phyloP scores from a whole-genome alignment of 805 yeast species.

The Zygosaccharomyces lentus region DNA sequence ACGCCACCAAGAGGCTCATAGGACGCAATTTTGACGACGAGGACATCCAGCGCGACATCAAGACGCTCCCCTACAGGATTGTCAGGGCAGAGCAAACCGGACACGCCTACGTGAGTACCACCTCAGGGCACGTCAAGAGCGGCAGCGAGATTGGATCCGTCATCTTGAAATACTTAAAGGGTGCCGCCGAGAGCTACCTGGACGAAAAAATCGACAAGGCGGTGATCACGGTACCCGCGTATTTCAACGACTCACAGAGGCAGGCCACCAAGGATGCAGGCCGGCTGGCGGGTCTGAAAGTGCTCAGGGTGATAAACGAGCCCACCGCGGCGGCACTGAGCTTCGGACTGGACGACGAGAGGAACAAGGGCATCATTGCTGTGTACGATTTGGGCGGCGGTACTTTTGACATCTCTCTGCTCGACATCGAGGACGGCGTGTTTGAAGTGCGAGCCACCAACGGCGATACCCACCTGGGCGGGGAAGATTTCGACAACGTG shows the following conservation, averaged over 20 bases:
- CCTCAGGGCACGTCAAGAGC: constrained; percentile 43
- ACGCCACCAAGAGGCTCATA: constrained; percentile 76
- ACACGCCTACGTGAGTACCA: constrained; percentile 58
- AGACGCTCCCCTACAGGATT: constrained; percentile 59
- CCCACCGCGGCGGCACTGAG: constrained; percentile 87
- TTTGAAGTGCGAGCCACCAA: constrained; percentile 80
- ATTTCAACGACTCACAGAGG: constrained; percentile 76
- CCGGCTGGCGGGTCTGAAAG: constrained; percentile 66
- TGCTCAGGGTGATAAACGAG: constrained; percentile 72
- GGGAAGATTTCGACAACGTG: constrained; percentile 77
- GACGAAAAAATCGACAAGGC: constrained; percentile 57
- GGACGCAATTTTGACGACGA: constrained; percentile 66
- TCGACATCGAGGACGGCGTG: constrained; percentile 75
- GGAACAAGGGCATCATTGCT: constrained; percentile 39
- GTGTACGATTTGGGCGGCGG: constrained; percentile 82
- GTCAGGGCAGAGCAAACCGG: constrained; percentile 52
- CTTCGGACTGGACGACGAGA: constrained; percentile 56
- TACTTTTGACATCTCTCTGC: constrained; percentile 74
- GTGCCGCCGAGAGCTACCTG: constrained; percentile 56
- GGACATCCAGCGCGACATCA: constrained; percentile 66
- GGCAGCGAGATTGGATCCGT: constrained; percentile 72
- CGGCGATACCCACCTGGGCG: constrained; percentile 83
- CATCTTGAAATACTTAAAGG: constrained; percentile 60
- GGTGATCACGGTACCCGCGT: constrained; percentile 81
- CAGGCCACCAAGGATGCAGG: constrained; percentile 84